phyloP scores from a whole-genome alignment of 768 basidiomycete genomes.

The Phallus indusiatus region DNA sequence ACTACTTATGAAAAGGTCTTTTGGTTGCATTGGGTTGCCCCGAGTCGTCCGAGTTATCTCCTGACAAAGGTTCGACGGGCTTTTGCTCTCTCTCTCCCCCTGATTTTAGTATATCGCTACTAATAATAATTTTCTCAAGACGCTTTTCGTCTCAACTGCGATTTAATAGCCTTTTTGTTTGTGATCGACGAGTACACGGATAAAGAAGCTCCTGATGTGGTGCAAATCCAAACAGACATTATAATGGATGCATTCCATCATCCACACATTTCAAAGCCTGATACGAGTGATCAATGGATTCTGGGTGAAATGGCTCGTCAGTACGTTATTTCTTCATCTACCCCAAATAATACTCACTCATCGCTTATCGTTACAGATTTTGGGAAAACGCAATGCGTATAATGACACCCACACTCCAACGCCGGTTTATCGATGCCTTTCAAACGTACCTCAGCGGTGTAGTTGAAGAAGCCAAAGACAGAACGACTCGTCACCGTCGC shows the following conservation, averaged over 20 bases:
- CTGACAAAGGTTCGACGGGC: conserved; percentile 32
- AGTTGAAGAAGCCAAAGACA: conserved; percentile 17
- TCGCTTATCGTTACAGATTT: neutral
- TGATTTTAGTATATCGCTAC: no score
- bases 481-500: conserved; percentile 12
- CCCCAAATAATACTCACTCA: neutral
- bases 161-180: conserved; percentile 44
- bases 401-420: neutral
- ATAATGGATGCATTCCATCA: conserved; percentile 30
- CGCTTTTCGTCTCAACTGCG: conserved; percentile 29
- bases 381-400: neutral
- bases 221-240: conserved; percentile 22
- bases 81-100: no score
- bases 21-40: no score
- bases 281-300: neutral
- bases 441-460: conserved; percentile 18
- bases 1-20: no score
- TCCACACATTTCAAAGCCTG: neutral
- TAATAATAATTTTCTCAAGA: no score
- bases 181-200: conserved; percentile 45
- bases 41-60: no score
- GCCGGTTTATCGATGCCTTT: conserved; percentile 17
- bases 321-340: neutral
- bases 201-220: conserved; percentile 22
- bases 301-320: neutral